These are phyloP conservation scores for Rhizophagus prolifer DNA, from an alignment of 192 early-diverging fungal species.

Conservation along the genomic window DNA sequence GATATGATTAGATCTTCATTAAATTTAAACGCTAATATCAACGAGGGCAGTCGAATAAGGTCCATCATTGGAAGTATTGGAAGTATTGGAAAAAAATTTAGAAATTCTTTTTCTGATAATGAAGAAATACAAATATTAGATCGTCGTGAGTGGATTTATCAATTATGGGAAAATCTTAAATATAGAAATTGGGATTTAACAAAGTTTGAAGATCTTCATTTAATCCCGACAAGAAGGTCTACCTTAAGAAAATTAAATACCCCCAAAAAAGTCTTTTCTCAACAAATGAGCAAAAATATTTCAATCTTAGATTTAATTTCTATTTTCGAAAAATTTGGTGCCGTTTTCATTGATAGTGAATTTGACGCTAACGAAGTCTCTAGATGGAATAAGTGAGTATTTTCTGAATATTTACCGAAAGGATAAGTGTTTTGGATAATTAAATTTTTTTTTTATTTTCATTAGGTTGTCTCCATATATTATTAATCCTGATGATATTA, in stretches of 20 bases:
- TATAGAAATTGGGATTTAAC: not conserved
- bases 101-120: not conserved
- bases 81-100: too few relatives aligned
- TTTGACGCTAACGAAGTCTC: not conserved
- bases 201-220: not conserved
- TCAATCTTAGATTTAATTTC: not conserved
- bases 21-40: not conserved
- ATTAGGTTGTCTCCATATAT: not conserved
- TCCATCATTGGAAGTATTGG: too few relatives aligned
- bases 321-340: conserved; percentile 1
- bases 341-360: not conserved
- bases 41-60: too few relatives aligned
- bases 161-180: not conserved
- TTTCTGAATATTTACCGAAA: not conserved
- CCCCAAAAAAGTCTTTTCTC: not conserved
- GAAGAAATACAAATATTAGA: not conserved
- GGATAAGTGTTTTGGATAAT: not conserved
- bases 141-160: not conserved
- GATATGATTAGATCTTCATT: not conserved
- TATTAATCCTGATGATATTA: not conserved
- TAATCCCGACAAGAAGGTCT: not conserved
- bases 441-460: not conserved
- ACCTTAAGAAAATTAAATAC: not conserved
- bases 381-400: not conserved
- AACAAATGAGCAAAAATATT: not conserved